A percentile compares a stretch with the other conserved stretches of the same genome.
Conservation (phyloP, 2,329 filamentous ascomycete genomes). For the Aaosphaeria pasadenensis region DNA sequence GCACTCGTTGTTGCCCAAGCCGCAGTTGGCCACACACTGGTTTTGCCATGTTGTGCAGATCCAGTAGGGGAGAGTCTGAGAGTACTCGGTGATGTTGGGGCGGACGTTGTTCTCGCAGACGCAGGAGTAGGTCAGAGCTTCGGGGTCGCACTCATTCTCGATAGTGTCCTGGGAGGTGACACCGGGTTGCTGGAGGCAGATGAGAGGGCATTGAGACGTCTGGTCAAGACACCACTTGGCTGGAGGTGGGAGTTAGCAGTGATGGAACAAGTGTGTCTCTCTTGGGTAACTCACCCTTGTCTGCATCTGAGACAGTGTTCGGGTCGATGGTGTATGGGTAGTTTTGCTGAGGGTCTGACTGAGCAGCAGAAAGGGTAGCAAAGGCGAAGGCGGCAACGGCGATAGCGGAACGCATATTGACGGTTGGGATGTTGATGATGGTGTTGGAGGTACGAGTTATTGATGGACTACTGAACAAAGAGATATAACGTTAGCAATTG, state of each 20-base stretch:
- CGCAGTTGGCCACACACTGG: conserved; percentile 63
- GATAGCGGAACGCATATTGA: conserved; percentile 47
- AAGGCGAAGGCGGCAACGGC: conserved; percentile 52
- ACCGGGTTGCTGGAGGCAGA: conserved; percentile 63
- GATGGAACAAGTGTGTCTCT: background rate
- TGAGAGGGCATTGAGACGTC: conserved; percentile 63
- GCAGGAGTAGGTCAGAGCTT: conserved; percentile 66
- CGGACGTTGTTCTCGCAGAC: conserved; percentile 64
- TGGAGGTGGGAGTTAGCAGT: conserved; percentile 29
- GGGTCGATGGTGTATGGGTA: conserved; percentile 58
- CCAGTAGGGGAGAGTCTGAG: conserved; percentile 74
- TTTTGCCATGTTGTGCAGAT: conserved; percentile 69
- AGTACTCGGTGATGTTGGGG: conserved; percentile 75
- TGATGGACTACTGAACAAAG: background rate
- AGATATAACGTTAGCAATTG: background rate
- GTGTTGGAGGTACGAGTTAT: background rate
- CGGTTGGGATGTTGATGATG: conserved; percentile 5
- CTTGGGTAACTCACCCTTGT: conserved; percentile 48
- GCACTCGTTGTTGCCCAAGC: conserved; percentile 55
- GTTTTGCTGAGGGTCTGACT: background rate
- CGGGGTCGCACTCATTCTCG: conserved; percentile 65
- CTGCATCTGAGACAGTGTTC: conserved; percentile 51
- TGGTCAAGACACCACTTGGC: conserved; percentile 66
- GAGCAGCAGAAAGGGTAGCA: conserved; percentile 51
- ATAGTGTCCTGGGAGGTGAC: conserved; percentile 43